phyloP scores from a whole-genome alignment of 169 alveolate species.

The Cystoisospora suis region DNA sequence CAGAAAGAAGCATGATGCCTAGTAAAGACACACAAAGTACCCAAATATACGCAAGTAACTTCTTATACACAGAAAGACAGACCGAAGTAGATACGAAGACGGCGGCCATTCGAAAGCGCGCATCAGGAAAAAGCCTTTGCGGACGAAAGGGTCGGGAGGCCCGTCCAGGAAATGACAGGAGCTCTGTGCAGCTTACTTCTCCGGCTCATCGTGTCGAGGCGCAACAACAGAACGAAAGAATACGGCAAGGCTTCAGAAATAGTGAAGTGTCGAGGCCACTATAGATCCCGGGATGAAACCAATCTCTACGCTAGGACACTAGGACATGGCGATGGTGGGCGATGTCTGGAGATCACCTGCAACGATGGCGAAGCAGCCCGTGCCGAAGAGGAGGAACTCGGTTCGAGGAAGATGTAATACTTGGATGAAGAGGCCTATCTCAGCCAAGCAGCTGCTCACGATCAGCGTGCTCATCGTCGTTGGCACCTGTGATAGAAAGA shows the following conservation, averaged over 20 bases:
- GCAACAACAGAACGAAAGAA: too few species aligned
- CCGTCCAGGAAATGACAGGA: too few species aligned
- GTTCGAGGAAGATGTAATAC: neutral
- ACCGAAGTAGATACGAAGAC: neutral
- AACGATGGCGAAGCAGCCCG: constrained; percentile 13
- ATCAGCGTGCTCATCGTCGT: constrained; percentile 14
- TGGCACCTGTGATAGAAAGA: neutral
- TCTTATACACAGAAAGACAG: neutral
- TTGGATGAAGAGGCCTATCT: constrained; percentile 1
- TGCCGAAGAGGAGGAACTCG: neutral
- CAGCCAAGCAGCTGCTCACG: constrained; percentile 35
- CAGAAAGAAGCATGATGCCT: neutral
- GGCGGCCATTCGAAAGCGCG: too few species aligned
- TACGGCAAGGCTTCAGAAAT: too few species aligned
- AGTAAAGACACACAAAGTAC: neutral
- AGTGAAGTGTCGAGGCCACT: too few species aligned
- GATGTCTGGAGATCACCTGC: neutral
- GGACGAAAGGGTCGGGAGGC: too few species aligned
- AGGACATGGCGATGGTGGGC: too few species aligned
- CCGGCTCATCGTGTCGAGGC: too few species aligned
- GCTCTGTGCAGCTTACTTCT: too few species aligned
- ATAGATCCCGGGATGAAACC: too few species aligned
- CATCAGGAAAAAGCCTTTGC: too few species aligned
- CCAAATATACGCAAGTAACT: neutral
- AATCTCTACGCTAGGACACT: too few species aligned